A percentile compares a stretch with the other conserved stretches of the same genome.
phyloP scores from a whole-genome alignment of 169 alveolate species.

The Cryptosporidium sp. region DNA sequence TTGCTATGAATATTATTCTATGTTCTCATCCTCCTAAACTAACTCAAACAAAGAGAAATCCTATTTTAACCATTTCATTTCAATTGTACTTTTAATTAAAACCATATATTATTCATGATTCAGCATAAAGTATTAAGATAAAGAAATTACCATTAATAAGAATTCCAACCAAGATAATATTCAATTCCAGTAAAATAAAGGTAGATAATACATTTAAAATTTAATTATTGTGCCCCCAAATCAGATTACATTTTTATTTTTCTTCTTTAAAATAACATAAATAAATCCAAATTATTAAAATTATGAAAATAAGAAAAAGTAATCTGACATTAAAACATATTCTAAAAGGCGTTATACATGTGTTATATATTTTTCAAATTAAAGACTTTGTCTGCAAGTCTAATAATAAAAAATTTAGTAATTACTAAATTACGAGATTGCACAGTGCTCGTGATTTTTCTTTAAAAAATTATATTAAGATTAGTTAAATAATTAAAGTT shows the following conservation, averaged over 20 bases:
- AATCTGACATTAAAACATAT: neutral
- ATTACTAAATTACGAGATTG: neutral
- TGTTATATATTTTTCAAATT: constrained; percentile 10
- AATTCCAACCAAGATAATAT: neutral
- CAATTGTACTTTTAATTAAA: neutral
- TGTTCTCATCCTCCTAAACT: neutral
- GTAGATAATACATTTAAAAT: neutral
- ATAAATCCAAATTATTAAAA: neutral
- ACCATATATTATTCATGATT: neutral
- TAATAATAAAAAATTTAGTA: neutral
- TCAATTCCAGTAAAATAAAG: neutral
- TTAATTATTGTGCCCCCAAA: neutral
- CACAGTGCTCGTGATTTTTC: neutral
- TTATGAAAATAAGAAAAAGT: neutral
- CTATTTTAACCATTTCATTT: neutral
- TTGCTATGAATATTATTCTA: too few species aligned
- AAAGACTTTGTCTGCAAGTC: neutral
- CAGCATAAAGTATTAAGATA: neutral
- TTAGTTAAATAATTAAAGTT: too few species aligned
- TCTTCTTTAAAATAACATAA: neutral
- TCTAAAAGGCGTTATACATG: neutral
- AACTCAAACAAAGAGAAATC: neutral
- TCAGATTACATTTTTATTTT: neutral
- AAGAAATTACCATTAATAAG: neutral
- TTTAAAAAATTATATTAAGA: neutral